Percentiles rank a stretch among this genome's conserved stretches.
Conservation (phyloP, 139 green algal genomes). For the Volvox africanus region DNA sequence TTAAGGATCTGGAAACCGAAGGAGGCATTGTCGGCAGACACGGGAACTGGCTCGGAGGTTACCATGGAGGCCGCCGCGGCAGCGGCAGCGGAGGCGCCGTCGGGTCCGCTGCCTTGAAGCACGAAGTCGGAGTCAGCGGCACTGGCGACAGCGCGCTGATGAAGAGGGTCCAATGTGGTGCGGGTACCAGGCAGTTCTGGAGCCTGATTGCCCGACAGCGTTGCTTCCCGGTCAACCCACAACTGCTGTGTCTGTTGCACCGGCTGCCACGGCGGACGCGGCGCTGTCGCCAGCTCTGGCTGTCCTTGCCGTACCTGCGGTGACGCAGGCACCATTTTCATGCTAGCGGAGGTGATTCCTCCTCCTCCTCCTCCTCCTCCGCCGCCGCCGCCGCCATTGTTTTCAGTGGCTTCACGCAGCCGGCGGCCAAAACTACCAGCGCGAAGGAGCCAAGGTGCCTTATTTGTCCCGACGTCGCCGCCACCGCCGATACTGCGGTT, state of each 20-base stretch:
- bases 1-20: not conserved
- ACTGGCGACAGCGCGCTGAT: not conserved
- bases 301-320: not conserved
- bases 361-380: too few relatives aligned
- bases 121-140: not conserved
- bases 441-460: too few relatives aligned
- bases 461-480: too few relatives aligned
- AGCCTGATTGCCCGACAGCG: not conserved
- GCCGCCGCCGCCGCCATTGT: not conserved
- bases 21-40: not conserved
- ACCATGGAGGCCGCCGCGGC: not conserved
- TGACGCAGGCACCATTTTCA: too few relatives aligned
- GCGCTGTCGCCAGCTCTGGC: constrained; percentile 1
- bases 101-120: not conserved
- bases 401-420: not conserved
- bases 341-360: too few relatives aligned
- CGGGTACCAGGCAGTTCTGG: not conserved
- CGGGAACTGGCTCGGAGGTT: not conserved
- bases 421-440: not conserved
- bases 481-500: too few relatives aligned
- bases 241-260: too few relatives aligned
- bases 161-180: not conserved
- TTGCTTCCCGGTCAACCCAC: not conserved
- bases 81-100: not conserved
- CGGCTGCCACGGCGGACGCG: not conserved